Conservation (phyloP, 164 flowering plant genomes). For the Brasenia schreberi region DNA sequence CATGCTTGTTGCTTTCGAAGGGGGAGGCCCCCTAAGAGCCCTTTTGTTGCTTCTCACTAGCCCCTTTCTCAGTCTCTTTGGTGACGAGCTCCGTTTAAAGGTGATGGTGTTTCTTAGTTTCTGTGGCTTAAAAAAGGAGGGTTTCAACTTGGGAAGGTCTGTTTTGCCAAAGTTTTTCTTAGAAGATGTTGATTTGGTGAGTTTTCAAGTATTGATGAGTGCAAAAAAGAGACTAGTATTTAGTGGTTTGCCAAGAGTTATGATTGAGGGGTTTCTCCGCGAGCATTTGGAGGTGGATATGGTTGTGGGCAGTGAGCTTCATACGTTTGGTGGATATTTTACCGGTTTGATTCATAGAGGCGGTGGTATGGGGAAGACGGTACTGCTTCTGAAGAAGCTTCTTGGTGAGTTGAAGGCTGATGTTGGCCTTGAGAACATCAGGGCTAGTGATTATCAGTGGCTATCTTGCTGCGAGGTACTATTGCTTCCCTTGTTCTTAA, state of each 20-base stretch:
- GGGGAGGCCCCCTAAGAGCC: slow-evolving; percentile 12
- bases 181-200: slow-evolving; percentile 37
- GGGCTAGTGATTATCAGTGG: slow-evolving; percentile 8
- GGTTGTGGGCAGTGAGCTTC: slow-evolving; percentile 33
- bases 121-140: slow-evolving; percentile 48
- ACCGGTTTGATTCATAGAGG: slow-evolving; percentile 14
- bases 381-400: slow-evolving; percentile 5
- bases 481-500: too few relatives aligned
- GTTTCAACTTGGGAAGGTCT: slow-evolving; percentile 47
- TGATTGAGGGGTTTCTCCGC: slow-evolving; percentile 48
- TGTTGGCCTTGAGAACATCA: slow-evolving; percentile 15
- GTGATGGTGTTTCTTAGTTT: slow-evolving; percentile 61
- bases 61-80: slow-evolving; percentile 7
- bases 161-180: slow-evolving; percentile 64
- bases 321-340: slow-evolving; percentile 22
- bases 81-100: slow-evolving; percentile 20
- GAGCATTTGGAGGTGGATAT: slow-evolving; percentile 34
- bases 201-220: slow-evolving; percentile 26
- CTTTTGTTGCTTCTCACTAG: slow-evolving; percentile 5
- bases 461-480: slow-evolving; percentile 19
- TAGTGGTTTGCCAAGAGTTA: slow-evolving; percentile 36
- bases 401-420: slow-evolving; percentile 9
- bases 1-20: slow-evolving; percentile 14
- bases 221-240: slow-evolving; percentile 23
- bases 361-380: not conserved